Evolutionary conservation across 768 basidiomycete species (phyloP), one percentile per base, ranked within the genome.

Genomic region (Leucocoprinus leucothites): DNA sequence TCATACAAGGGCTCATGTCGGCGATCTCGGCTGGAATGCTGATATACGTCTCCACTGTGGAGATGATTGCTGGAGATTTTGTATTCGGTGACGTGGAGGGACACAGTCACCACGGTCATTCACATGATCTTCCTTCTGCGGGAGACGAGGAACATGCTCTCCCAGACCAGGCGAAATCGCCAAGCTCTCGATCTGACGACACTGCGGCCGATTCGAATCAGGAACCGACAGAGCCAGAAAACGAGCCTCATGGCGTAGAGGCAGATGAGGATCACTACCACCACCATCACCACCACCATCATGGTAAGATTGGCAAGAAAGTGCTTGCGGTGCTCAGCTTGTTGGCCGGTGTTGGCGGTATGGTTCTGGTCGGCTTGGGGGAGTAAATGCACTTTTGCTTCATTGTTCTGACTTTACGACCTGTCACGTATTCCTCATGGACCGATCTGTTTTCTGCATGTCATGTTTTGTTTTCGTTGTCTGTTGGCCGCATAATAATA

Each of bases 41-140:
- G 47, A 90, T 86, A 43, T 92, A 91, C 62, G 90, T 86, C 0
- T 82, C 86, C 9, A 88, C 85, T 9, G 89, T 92, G 6, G 91
- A 92, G 75, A 92, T 93, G 87, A 80, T 93, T 49, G 90, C 88
- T 0, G 90, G 82, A 2, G 90, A 93, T 67, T 91, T 92, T 60
- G 87, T 92, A 41, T 86, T 87, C 69, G 87, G 89, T 36, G 82
- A 82, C 57, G 75, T 77, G 41, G 64, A 72, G 61, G 67, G 70
- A 42, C 68, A 71, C 46, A 64, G 67, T 53, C 66, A 58, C n/a
- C 52, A 55, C 58, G 63, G 58, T 2, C 58, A 53, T 11, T 55
- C 54, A n/a, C 54, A 55, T 25, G 46, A 42, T 16, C 9, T 55
- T 11, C 47, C 54, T 34, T 48, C 38, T 9, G 22, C 34, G 38